phyloP scores from a whole-genome alignment of 2,329 filamentous ascomycete genomes.

The Beauveria bassiana region DNA sequence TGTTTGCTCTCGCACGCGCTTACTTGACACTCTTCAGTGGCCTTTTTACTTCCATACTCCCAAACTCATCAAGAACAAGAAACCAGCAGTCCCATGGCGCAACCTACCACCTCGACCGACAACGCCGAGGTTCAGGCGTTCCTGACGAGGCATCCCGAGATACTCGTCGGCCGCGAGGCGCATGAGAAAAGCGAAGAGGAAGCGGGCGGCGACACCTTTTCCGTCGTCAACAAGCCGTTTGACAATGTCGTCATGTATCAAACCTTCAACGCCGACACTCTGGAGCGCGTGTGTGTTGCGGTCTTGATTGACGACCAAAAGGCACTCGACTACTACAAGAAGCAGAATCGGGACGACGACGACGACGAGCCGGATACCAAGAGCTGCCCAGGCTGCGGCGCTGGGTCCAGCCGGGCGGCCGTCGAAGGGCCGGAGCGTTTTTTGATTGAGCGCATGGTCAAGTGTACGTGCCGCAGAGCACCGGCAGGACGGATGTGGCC shows the following conservation, averaged over 20 bases:
- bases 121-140: slow-evolving; percentile 6
- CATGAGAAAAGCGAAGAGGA: slow-evolving; percentile 8
- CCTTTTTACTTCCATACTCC: background rate
- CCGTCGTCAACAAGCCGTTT: slow-evolving; percentile 14
- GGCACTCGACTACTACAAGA: slow-evolving; percentile 9
- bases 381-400: slow-evolving; percentile 1
- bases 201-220: slow-evolving; percentile 13
- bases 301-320: slow-evolving; percentile 11
- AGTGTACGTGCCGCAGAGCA: background rate
- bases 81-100: background rate
- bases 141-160: slow-evolving; percentile 12
- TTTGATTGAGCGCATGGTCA: background rate
- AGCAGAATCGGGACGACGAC: slow-evolving; percentile 8
- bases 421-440: background rate
- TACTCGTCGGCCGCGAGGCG: slow-evolving; percentile 14
- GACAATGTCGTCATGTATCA: slow-evolving; percentile 13
- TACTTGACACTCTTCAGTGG: background rate
- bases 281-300: slow-evolving; percentile 12
- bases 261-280: slow-evolving; percentile 13
- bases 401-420: background rate
- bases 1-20: background rate
- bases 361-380: background rate
- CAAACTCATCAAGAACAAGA: background rate
- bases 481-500: background rate
- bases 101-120: background rate